Conservation (phyloP, 495 filamentous ascomycete genomes). For the Articulospora tetracladia region DNA sequence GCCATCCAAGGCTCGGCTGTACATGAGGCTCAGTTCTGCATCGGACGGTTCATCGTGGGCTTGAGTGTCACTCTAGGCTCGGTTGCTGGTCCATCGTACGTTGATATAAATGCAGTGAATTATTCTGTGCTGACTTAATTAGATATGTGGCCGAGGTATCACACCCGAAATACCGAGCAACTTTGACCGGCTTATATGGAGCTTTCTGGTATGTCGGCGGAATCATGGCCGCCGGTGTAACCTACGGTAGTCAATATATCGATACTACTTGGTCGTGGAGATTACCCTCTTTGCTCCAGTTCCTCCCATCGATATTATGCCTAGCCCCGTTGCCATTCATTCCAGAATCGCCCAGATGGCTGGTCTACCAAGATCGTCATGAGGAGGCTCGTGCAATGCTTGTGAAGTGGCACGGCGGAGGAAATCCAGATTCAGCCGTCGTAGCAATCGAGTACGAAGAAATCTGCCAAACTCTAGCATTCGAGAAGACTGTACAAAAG, state of each 20-base stretch:
- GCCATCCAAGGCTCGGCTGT: constrained; percentile 42
- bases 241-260: constrained; percentile 8
- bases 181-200: constrained; percentile 36
- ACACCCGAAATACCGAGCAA: constrained; percentile 34
- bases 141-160: constrained; percentile 38
- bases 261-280: constrained; percentile 6
- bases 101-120: background rate
- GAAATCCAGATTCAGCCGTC: constrained; percentile 25
- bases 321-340: constrained; percentile 22
- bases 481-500: constrained; percentile 13
- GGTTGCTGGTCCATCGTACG: constrained; percentile 18
- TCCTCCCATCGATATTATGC: background rate
- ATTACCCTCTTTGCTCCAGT: constrained; percentile 5
- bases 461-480: constrained; percentile 25
- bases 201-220: constrained; percentile 41
- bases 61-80: background rate
- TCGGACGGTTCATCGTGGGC: constrained; percentile 38
- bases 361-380: constrained; percentile 45
- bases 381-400: constrained; percentile 44
- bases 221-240: constrained; percentile 36
- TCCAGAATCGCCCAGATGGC: constrained; percentile 58
- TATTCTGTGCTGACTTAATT: background rate
- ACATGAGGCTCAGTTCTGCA: constrained; percentile 38
- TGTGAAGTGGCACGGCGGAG: constrained; percentile 43
- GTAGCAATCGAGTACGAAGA: constrained; percentile 27